phyloP scores from a whole-genome alignment of 2,329 filamentous ascomycete genomes.

The Epichloe scottii region DNA sequence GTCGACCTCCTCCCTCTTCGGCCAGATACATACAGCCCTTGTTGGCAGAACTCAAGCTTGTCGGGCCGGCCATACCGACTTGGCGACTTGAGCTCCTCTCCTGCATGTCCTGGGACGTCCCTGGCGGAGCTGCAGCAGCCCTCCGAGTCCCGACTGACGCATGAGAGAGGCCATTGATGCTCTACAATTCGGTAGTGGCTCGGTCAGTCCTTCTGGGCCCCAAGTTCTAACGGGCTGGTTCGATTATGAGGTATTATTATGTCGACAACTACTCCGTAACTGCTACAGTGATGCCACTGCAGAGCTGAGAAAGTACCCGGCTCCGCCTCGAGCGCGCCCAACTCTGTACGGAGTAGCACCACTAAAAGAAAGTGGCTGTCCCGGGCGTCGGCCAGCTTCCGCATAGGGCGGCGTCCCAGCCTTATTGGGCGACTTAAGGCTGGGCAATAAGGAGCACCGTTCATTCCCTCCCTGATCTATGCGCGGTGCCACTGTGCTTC shows the following conservation, averaged over 20 bases:
- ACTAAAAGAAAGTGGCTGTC: too few relatives aligned
- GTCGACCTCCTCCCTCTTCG: not conserved
- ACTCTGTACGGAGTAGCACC: not conserved
- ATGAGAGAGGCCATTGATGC: not conserved
- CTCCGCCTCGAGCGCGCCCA: not conserved
- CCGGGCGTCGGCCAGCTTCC: too few relatives aligned
- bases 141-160: not conserved
- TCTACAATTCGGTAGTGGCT: not conserved
- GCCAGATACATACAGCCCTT: not conserved
- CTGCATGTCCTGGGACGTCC: not conserved
- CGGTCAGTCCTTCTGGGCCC: not conserved
- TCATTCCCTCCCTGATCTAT: too few relatives aligned
- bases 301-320: not conserved
- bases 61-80: not conserved
- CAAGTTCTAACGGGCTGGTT: not conserved
- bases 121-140: not conserved
- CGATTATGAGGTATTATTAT: not conserved
- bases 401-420: too few relatives aligned
- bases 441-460: too few relatives aligned
- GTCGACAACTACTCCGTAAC: not conserved
- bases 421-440: too few relatives aligned
- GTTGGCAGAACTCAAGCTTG: not conserved
- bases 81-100: not conserved
- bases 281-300: too few relatives aligned
- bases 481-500: too few relatives aligned